Base-by-base conservation (phyloP, 23 red algal genomes). In the Gracilaria caudata region DNA sequence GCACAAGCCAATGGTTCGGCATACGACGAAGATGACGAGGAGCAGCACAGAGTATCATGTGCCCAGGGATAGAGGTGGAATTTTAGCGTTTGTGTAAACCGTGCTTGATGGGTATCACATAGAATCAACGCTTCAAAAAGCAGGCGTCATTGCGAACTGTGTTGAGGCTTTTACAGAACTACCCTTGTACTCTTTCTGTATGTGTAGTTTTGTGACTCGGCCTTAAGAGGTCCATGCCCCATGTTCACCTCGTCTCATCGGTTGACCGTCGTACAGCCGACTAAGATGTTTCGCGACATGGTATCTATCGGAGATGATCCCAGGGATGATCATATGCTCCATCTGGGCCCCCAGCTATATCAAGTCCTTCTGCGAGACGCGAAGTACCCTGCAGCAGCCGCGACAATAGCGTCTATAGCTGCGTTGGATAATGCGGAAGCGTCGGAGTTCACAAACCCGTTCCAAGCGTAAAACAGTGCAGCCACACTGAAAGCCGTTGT, bases 21-120 rank as follows among this genome's bases (percentile, higher is more conserved):
- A 11, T 92, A 92, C 36, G 89, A 92, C 39, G 89, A 92, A 64
- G 89, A 92, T 55, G 89, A 92, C 29, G 89, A 92, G 6, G 89
- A 84, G 51, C 79, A 77, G 37, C 89, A 79, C 23, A 51, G 80
- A 78, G 89, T 92, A 43, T 64, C 83, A 37, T 92, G 89, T 45
- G 78, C 89, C 20, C 89, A 92, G 33, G 56, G 78, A 35, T 92
- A 92, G 83, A 43, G 8, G 54, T 19, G 21, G 37, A 3, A 59
- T 37, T 2, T 40, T 58, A 60, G 33, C 39, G 77, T 39, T 57
- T 77, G 37, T 63, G 77, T 58, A 63, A 63, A 80, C 77, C 53
- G 53, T 59, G 17, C 36, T 40, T 23, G 56, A 59, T 75, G 39
- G 70, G 37, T 75, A 29, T 49, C 39, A 45, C 40, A 29, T 75